Evolutionary conservation across 495 filamentous ascomycete genomes (phyloP), one percentile per base, ranked within the genome.

Genomic region (Aspergillus avenaceus): DNA sequence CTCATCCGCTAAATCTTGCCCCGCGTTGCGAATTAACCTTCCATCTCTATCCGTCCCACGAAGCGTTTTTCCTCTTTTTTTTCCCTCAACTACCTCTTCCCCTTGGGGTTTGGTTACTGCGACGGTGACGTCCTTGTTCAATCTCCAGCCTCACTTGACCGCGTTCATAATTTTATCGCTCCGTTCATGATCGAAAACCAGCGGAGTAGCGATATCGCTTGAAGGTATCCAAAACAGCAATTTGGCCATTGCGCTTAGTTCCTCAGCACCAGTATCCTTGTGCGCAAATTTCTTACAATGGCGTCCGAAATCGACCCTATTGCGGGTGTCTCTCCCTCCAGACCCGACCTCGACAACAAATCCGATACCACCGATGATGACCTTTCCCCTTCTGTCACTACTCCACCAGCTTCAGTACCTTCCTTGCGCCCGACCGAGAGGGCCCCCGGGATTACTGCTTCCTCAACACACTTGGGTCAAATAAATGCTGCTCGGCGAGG

Each of bases 391-490:
- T 43, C 64, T 21, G 12, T 52, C 18, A 43, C 47, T 38, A 44
- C 38, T 11, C 48, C 21, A 8, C 47, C 42, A 47, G 40, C 54
- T 19, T 64, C 66, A 4, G 56, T 57, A 2, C 66, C 70, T 6
- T 52, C 59, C 23, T 54, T 69, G 19, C 63, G 60, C 8, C 56
- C 64, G 28, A 57, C 50, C 53, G 59, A 73, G 55, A 22, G 55
- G 43, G 49, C 64, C 2, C 64, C 66, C 6, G 72, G 71, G 36
- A 87, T 93, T 76, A 86, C 77, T 46, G 67, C 86, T 2, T 87
- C 85, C 16, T 92, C 91, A 16, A 90, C 84, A 43, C 88, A 87
- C 45, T 66, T 95, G 24, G 91, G 87, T n/a, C 80, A 84, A 29
- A 63, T 96, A 56, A 91, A 87, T 61, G 90, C 85, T 43, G 89